phyloP scores from a whole-genome alignment of 768 basidiomycete species.

The Podaxis rugospora region DNA sequence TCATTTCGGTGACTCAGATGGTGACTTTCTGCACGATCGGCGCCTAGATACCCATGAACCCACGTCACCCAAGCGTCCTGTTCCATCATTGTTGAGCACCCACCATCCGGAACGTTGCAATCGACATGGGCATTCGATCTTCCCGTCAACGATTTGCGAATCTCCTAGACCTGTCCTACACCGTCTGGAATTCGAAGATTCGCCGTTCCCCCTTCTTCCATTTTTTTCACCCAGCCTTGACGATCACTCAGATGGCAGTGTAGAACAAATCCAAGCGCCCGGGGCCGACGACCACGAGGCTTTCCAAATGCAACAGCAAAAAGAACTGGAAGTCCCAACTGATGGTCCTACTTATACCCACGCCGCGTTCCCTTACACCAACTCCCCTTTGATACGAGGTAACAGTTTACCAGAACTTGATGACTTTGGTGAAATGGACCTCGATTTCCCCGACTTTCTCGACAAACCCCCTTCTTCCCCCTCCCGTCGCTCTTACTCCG shows the following conservation, averaged over 20 bases:
- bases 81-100: not conserved
- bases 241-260: not conserved
- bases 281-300: not conserved
- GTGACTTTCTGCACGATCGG: not conserved
- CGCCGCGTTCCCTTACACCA: not conserved
- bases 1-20: not conserved
- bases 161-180: not conserved
- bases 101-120: not conserved
- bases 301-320: not conserved
- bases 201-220: not conserved
- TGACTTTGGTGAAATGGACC: not conserved
- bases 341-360: not conserved
- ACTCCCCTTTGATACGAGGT: not conserved
- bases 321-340: not conserved
- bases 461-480: conserved; percentile 1
- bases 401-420: conserved; percentile 1
- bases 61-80: not conserved
- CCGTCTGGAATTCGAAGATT: not conserved
- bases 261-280: not conserved
- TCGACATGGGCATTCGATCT: not conserved
- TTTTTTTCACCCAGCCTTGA: not conserved
- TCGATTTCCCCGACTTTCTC: not conserved
- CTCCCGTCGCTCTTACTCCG: conserved; percentile 1
- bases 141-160: not conserved
- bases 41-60: not conserved